These are phyloP conservation scores for Theileria orientalis DNA, from an alignment of 169 alveolate species.

Conservation along the genomic window DNA sequence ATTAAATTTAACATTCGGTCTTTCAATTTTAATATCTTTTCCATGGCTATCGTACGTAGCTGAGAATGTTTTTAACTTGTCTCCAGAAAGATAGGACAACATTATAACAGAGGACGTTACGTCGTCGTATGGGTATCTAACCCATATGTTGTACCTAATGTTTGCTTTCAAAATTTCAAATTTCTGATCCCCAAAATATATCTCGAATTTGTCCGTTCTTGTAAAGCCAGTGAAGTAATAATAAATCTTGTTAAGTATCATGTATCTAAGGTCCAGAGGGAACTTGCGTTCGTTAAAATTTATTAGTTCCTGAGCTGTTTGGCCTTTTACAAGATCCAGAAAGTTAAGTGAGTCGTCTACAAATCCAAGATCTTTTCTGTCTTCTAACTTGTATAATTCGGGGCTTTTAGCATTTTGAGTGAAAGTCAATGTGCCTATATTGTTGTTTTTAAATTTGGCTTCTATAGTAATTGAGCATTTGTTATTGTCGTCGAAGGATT, in stretches of 20 bases:
- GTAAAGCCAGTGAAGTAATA: conserved; percentile 52
- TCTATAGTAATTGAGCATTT: conserved; percentile 1
- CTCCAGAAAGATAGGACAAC: conserved; percentile 7
- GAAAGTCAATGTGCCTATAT: not conserved
- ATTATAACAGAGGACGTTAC: conserved; percentile 11
- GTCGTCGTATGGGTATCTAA: conserved; percentile 20
- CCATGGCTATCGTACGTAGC: conserved; percentile 8
- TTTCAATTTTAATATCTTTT: not conserved
- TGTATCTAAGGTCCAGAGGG: conserved; percentile 51
- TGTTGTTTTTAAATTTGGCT: not conserved
- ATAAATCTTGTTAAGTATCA: conserved; percentile 17
- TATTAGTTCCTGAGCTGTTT: not conserved
- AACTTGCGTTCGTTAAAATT: conserved; percentile 48
- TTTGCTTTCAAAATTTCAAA: not conserved
- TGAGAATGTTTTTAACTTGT: not conserved
- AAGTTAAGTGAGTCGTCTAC: conserved; percentile 12
- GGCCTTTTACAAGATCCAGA: not conserved
- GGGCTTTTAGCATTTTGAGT: not conserved
- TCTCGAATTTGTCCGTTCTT: not conserved
- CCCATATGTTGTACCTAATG: conserved; percentile 44
- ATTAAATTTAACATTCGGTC: conserved; percentile 39
- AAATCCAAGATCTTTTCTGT: not conserved
- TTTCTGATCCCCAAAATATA: conserved; percentile 25
- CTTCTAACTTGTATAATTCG: not conserved
- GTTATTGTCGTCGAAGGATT: not conserved